Percentiles rank a stretch among this genome's conserved stretches.
Conservation (phyloP, 257 asterid species). For the Buddleja alternifolia region DNA sequence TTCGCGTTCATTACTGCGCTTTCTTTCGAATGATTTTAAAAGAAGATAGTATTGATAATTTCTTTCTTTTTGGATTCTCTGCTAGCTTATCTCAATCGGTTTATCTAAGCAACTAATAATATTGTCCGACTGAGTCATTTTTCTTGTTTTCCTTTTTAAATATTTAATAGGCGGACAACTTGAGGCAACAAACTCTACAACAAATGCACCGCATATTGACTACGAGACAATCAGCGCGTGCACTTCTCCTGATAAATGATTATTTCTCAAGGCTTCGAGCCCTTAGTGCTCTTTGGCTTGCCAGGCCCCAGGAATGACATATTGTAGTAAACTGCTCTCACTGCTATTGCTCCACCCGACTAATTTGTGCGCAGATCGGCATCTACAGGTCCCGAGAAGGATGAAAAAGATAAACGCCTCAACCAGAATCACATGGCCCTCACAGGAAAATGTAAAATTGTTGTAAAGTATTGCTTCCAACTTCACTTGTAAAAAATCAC, state of each 20-base stretch:
- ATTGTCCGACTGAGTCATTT: neutral
- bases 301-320: constrained; percentile 78
- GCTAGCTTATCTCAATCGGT: too few relatives aligned
- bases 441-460: constrained; percentile 1
- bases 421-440: neutral
- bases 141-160: neutral
- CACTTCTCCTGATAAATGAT: constrained; percentile 70
- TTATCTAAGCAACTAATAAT: neutral
- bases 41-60: too few relatives aligned
- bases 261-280: constrained; percentile 91
- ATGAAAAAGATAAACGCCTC: neutral
- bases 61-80: too few relatives aligned
- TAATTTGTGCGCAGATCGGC: neutral
- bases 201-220: constrained; percentile 87
- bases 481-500: neutral
- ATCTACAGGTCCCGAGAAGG: neutral
- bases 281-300: constrained; percentile 94
- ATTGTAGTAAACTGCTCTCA: neutral
- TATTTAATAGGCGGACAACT: constrained; percentile 73
- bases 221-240: constrained; percentile 91
- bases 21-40: too few relatives aligned
- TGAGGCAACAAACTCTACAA: constrained; percentile 85
- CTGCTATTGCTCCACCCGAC: neutral
- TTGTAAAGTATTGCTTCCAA: constrained; percentile 21
- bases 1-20: neutral